Base-by-base conservation (phyloP, 139 green algal genomes). In the Auxenochlorella pyrenoidosa region DNA sequence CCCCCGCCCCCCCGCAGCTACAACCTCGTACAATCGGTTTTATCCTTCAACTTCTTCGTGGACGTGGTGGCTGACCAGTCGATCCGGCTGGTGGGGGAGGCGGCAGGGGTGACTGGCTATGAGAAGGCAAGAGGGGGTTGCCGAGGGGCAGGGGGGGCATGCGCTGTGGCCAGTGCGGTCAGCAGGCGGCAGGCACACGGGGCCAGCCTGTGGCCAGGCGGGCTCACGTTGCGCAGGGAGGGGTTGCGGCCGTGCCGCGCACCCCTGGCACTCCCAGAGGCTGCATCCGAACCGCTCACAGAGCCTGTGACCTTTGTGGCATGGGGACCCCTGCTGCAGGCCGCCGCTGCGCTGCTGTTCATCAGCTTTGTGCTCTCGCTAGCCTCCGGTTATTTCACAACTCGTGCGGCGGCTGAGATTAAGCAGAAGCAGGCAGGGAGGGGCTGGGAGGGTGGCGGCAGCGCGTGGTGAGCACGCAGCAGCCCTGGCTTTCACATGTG, bases 21-120 rank as follows among this genome's bases (percentile, higher is more conserved):
- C 91, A 97, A 97, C 68, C 92, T 94, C 13, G 86, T 94, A 0
- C 91, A 96, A 59, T 94, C 95, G 75, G 88, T 96, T 21, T 26
- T 94, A 0, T 59, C 78, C 10, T 89, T 96, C 87, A 90, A 94
- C 71, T 94, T 90, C 73, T 96, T 96, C 83, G 91, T 95, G 58
- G 94, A 95, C 85, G 72, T 95, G 58, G 90, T 84, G 76, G 92
- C 91, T 24, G 40, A 85, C 59, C 63, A 85, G 18, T 82, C n/a
- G 8, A 90, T 90, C 43, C 82, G 83, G 73, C 89, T 85, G 82
- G 51, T 38, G 12, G 93, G 92, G 0, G 93, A 95, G 87, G 90
- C 92, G 1, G 40, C 47, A 32, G 91, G 89, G 47, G 85, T 94
- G 38, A 93, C 88, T 0, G 75, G 90, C 0, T 96, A 94, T 86